Percentiles rank a stretch among this genome's conserved stretches.
phyloP scores from a whole-genome alignment of 2,329 filamentous ascomycete species.

The Botryotinia convoluta region DNA sequence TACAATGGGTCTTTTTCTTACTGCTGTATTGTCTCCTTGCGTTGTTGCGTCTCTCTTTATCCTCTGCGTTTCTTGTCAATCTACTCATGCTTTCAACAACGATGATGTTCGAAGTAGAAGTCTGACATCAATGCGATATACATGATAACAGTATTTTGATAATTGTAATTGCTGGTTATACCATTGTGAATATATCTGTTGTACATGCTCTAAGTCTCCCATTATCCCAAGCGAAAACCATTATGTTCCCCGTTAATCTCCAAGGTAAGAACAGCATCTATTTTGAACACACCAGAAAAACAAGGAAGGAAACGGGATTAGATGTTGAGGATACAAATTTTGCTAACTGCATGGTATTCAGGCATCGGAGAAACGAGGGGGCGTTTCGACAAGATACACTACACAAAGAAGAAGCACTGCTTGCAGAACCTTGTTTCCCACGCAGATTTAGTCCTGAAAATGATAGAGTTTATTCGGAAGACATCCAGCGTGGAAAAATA shows the following conservation, averaged over 20 bases:
- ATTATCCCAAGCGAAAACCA: fast-evolving
- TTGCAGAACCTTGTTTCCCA: too few species aligned
- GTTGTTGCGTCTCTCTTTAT: neutral
- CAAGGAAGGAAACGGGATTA: fast-evolving
- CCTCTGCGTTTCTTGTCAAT: neutral
- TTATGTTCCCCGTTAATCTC: fast-evolving
- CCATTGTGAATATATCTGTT: neutral
- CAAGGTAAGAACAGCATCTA: fast-evolving
- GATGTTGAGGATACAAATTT: fast-evolving
- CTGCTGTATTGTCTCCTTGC: fast-evolving
- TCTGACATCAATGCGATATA: fast-evolving
- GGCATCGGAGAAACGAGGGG: fast-evolving
- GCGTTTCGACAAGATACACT: neutral
- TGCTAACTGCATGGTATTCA: fast-evolving
- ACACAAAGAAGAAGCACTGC: too few species aligned
- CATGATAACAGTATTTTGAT: fast-evolving
- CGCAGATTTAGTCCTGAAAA: fast-evolving
- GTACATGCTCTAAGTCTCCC: fast-evolving
- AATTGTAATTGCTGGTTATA: fast-evolving
- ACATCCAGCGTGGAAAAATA: fast-evolving
- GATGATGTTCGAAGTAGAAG: neutral
- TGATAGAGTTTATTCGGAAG: fast-evolving
- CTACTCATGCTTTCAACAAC: neutral
- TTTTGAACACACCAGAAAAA: fast-evolving
- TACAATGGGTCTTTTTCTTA: neutral